A percentile compares a stretch with the other conserved stretches of the same genome.
These are phyloP conservation scores for Fonsecaea pugnacius DNA, from an alignment of 2,329 filamentous ascomycete genomes.

Conservation along the genomic window DNA sequence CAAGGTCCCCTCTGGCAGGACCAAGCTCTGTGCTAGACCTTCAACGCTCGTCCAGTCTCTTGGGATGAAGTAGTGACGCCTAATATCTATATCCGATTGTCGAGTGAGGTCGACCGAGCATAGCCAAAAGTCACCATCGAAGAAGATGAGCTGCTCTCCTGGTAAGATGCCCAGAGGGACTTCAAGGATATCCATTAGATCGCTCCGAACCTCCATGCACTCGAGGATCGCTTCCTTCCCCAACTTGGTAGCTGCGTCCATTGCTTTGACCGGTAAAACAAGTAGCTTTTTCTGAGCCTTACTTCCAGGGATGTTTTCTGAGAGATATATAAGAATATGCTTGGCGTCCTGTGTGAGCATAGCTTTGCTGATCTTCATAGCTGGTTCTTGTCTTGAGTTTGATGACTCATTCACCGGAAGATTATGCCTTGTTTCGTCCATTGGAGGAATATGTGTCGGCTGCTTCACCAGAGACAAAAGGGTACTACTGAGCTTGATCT, in stretches of 20 bases:
- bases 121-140: constrained; percentile 21
- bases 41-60: constrained; percentile 22
- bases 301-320: not conserved
- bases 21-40: constrained; percentile 4
- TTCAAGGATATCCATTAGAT: constrained; percentile 6
- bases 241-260: constrained; percentile 2
- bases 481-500: constrained; percentile 10
- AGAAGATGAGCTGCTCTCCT: constrained; percentile 11
- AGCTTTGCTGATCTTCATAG: not conserved
- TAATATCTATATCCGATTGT: not conserved
- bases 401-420: not conserved
- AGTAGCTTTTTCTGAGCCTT: constrained; percentile 12
- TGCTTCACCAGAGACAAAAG: constrained; percentile 5
- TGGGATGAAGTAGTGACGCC: constrained; percentile 27
- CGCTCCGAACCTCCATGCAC: not conserved
- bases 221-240: not conserved
- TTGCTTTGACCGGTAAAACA: not conserved
- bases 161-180: constrained; percentile 17
- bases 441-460: not conserved
- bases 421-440: not conserved
- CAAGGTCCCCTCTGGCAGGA: constrained; percentile 11
- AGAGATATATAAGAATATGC: constrained; percentile 13
- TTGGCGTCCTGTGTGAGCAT: constrained; percentile 16
- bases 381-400: not conserved
- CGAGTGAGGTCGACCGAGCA: constrained; percentile 8